A percentile compares a stretch with the other conserved stretches of the same genome.
Conservation (phyloP, 106 monocot species). For the Acorus gramineus region DNA sequence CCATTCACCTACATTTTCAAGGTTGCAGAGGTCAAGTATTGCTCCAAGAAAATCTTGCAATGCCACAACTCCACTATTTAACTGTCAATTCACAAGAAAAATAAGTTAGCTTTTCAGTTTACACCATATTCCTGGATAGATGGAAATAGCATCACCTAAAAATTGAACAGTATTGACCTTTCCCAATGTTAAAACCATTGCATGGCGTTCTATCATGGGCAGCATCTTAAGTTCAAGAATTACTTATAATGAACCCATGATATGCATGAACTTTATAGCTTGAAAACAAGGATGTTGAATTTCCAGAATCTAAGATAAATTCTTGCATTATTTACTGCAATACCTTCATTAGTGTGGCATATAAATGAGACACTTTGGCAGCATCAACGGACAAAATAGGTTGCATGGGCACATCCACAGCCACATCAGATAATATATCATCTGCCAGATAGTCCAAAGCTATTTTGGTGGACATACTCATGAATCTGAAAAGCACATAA, state of each 20-base stretch:
- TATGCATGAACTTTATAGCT: too few species aligned
- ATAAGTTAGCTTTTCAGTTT: neutral
- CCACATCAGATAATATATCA: constrained; percentile 14
- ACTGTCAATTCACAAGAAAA: constrained; percentile 24
- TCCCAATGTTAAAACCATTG: too few species aligned
- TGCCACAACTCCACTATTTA: constrained; percentile 28
- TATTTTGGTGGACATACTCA: constrained; percentile 17
- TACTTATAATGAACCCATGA: too few species aligned
- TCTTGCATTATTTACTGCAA: neutral
- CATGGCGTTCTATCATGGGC: too few species aligned
- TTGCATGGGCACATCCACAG: constrained; percentile 6
- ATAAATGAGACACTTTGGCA: constrained; percentile 34
- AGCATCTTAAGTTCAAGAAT: too few species aligned
- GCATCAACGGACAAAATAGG: constrained; percentile 18
- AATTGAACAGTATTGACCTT: too few species aligned
- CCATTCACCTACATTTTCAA: constrained; percentile 53
- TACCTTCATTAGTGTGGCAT: constrained; percentile 53
- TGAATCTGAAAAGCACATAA: constrained; percentile 39
- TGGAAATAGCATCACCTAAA: too few species aligned
- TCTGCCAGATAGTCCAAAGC: constrained; percentile 12
- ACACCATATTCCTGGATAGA: too few species aligned
- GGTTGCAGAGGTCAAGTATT: constrained; percentile 41
- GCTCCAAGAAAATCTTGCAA: constrained; percentile 42
- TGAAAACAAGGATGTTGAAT: too few species aligned
- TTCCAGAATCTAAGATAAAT: neutral